A percentile compares a stretch with the other conserved stretches of the same genome.
Conservation (phyloP, 495 filamentous ascomycete species). For the Emericellopsis terricola region DNA sequence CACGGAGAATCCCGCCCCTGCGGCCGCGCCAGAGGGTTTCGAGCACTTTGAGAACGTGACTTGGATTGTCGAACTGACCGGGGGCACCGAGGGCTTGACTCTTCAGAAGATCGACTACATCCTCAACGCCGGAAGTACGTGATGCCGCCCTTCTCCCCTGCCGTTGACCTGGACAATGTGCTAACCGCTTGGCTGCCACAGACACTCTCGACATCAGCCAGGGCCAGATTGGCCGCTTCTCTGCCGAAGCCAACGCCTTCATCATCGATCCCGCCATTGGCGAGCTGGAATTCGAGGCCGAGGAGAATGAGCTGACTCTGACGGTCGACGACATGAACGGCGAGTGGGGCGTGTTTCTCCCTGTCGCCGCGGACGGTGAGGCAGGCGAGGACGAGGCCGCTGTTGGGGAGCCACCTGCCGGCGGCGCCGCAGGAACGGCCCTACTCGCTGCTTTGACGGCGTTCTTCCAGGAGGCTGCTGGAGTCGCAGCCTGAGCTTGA, state of each 20-base stretch:
- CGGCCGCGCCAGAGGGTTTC: conserved; percentile 14
- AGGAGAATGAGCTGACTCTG: conserved; percentile 22
- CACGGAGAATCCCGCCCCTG: conserved; percentile 16
- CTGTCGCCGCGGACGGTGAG: conserved; percentile 6
- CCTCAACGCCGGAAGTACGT: conserved; percentile 10
- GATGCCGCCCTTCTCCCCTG: not conserved
- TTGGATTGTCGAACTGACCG: conserved; percentile 13
- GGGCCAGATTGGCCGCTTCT: conserved; percentile 13
- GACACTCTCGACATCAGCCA: conserved; percentile 14
- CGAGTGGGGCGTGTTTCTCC: conserved; percentile 20
- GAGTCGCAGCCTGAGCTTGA: too few species aligned
- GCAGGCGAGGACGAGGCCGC: conserved; percentile 1
- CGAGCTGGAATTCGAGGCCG: conserved; percentile 24
- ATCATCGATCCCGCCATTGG: conserved; percentile 15
- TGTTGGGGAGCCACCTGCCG: too few species aligned
- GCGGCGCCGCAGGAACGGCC: too few species aligned
- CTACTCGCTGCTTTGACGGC: too few species aligned
- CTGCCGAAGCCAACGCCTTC: conserved; percentile 14
- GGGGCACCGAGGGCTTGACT: conserved; percentile 12
- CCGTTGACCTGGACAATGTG: too few species aligned
- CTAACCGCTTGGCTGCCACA: too few species aligned
- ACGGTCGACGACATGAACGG: conserved; percentile 15
- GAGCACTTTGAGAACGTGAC: conserved; percentile 15
- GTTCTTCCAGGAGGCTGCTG: too few species aligned
- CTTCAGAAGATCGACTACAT: conserved; percentile 23